Evolutionary conservation across 805 yeast species (phyloP), one percentile per base, ranked within the genome.

Genomic region (Blastobotrys muscicola): DNA sequence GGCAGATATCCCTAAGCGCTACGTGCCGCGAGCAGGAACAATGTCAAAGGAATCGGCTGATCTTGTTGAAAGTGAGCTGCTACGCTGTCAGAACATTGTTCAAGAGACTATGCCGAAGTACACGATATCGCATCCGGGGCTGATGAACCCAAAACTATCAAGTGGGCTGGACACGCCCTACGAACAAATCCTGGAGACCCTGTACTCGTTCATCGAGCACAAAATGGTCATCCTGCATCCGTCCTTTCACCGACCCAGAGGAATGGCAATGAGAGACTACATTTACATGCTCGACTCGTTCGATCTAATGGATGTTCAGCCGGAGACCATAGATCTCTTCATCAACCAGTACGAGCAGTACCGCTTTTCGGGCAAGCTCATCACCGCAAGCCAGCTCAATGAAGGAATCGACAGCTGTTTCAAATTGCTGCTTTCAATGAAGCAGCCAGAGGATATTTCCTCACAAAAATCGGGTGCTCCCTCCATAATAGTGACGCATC

Each of bases 1-100:
- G 48, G 75, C 76, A 46, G 92, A 82, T 50, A 83, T 89, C 13
- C 97, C 97, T 0, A 75, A 82, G 48, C 65, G 76, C 14, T 86
- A 85, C 59, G 70, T 87, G 23, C 89, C 95, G 1, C 68, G 76
- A 12, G 62, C 69, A 5, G 78, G 74, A 46, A 85, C 80, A 53
- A 58, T 80, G 34, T 80, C 84, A 1, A 60, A 59, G n/a, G 58
- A 63, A 2, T 67, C 74, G 45, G 60, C 72, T 35, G 50, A 55
- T 4, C 54, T 62, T 51, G 68, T 80, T 16, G 50, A 59, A 3
- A 51, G 55, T 32, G 72, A 71, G 41, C 62, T 71, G 46, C 56
- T 57, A 1, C 62, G 69, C 39, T 71, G 80, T 40, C 65, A 65
- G 38, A 61, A 61, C 31, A 64, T 76, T 8, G 57, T 65, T 35